phyloP scores from a whole-genome alignment of 2,329 filamentous ascomycete genomes.

The Dactylellina sp. region DNA sequence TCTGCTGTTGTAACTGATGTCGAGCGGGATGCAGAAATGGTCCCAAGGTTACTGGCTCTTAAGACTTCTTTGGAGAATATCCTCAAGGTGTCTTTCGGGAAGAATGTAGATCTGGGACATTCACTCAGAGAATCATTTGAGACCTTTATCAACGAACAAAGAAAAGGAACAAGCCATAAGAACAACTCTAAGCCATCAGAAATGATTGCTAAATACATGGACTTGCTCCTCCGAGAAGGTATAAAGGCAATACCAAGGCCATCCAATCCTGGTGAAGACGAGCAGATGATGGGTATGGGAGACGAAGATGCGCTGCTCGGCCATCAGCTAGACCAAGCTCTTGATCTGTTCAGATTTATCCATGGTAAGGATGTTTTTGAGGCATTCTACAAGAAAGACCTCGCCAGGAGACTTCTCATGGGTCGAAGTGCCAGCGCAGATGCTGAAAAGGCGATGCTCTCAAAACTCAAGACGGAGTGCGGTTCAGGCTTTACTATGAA shows the following conservation, averaged over 20 bases:
- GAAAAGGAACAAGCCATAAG: slow-evolving; percentile 79
- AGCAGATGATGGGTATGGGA: slow-evolving; percentile 73
- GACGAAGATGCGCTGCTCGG: slow-evolving; percentile 95
- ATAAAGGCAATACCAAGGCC: slow-evolving; percentile 78
- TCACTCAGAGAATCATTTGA: slow-evolving; percentile 86
- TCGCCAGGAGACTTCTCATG: slow-evolving; percentile 90
- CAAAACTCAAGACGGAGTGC: slow-evolving; percentile 77
- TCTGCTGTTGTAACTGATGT: slow-evolving; percentile 82
- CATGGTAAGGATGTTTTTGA: slow-evolving; percentile 98
- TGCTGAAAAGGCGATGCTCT: slow-evolving; percentile 94
- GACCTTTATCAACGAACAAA: slow-evolving; percentile 88
- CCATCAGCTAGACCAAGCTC: slow-evolving; percentile 87
- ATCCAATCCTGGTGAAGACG: slow-evolving; percentile 70
- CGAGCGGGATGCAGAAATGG: slow-evolving; percentile 83
- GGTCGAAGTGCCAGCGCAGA: slow-evolving; percentile 92
- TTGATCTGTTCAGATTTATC: slow-evolving; percentile 96
- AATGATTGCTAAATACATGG: slow-evolving; percentile 98
- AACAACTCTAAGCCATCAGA: slow-evolving; percentile 95
- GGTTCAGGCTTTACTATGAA: slow-evolving; percentile 96
- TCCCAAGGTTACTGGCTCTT: slow-evolving; percentile 81
- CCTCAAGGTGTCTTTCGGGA: slow-evolving; percentile 79
- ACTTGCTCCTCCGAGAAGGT: slow-evolving; percentile 86
- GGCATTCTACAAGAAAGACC: slow-evolving; percentile 98
- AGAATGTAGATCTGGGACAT: slow-evolving; percentile 80
- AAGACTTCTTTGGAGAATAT: slow-evolving; percentile 82